phyloP scores from a whole-genome alignment of 306 rosid genomes.

The Cucurbita moschata region DNA sequence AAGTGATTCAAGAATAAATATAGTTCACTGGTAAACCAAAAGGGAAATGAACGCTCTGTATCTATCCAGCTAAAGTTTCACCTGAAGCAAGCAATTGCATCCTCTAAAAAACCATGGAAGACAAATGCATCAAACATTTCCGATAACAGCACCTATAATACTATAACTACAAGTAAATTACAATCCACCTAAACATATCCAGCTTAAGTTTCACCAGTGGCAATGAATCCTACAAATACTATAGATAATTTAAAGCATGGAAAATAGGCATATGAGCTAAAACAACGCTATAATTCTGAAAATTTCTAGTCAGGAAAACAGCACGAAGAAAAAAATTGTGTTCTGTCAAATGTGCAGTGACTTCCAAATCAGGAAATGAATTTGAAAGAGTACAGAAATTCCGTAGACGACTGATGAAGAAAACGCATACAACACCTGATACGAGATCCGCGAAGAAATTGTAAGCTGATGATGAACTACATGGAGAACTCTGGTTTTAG shows the following conservation, averaged over 20 bases:
- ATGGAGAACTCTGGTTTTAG: conserved; percentile 4
- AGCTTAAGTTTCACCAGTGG: background rate
- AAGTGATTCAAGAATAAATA: background rate
- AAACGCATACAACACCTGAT: background rate
- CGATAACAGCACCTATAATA: background rate
- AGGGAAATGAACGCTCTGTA: background rate
- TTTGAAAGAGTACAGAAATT: background rate
- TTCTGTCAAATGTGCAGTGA: background rate
- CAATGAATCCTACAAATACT: background rate
- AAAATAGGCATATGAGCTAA: background rate
- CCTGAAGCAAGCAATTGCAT: background rate
- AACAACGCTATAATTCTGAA: background rate
- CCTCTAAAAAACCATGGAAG: background rate
- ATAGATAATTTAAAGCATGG: background rate
- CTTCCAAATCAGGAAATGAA: background rate
- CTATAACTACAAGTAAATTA: background rate
- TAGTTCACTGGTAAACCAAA: background rate
- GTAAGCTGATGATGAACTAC: background rate
- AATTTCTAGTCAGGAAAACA: background rate
- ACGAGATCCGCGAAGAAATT: background rate
- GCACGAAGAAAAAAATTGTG: background rate
- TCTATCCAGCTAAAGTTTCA: too few relatives aligned
- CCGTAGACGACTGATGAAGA: background rate
- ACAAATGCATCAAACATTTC: background rate
- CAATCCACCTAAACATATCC: background rate